Evolutionary conservation across 805 yeast genomes (phyloP).

Genomic region (Candida pseudofarinosa): DNA sequence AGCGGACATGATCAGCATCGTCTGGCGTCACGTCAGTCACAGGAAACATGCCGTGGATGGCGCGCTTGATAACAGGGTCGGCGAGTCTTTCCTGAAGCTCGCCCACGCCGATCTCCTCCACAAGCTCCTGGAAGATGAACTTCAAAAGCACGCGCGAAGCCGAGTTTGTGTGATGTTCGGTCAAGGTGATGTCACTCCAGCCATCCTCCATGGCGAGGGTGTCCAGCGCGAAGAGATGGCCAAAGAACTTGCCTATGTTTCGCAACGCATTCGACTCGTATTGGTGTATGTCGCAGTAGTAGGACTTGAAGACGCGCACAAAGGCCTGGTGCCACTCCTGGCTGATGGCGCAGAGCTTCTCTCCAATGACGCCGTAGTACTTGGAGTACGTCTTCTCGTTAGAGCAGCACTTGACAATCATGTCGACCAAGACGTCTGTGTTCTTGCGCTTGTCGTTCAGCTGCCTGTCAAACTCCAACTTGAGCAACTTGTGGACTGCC

Average conservation of each 20-base stretch:
- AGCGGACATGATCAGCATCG: slow-evolving; percentile 55
- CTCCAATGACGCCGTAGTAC: slow-evolving; percentile 74
- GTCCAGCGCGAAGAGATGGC: slow-evolving; percentile 72
- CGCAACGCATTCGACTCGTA: slow-evolving; percentile 71
- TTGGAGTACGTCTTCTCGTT: slow-evolving; percentile 87
- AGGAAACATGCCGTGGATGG: slow-evolving; percentile 64
- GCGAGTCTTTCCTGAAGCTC: slow-evolving; percentile 46
- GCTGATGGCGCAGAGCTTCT: slow-evolving; percentile 51
- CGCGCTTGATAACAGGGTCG: slow-evolving; percentile 50
- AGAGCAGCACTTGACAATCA: slow-evolving; percentile 74
- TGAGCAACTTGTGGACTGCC: slow-evolving; percentile 80
- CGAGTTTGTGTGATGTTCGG: slow-evolving; percentile 72
- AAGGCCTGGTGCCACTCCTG: slow-evolving; percentile 58
- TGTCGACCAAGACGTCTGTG: slow-evolving; percentile 58
- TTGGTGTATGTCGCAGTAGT: slow-evolving; percentile 58
- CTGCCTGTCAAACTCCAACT: slow-evolving; percentile 28
- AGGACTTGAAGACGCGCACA: slow-evolving; percentile 46
- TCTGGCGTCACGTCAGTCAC: slow-evolving; percentile 21
- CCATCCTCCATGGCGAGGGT: slow-evolving; percentile 57
- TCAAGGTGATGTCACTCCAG: slow-evolving; percentile 52
- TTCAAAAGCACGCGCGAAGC: slow-evolving; percentile 78
- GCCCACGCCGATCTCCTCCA: slow-evolving; percentile 66
- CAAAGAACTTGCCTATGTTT: slow-evolving; percentile 81
- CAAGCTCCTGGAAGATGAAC: slow-evolving; percentile 73
- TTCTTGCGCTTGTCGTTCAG: slow-evolving; percentile 19